These are phyloP conservation scores for Xenosphaeropsis pyriputrescens DNA, from an alignment of 2,329 filamentous ascomycete genomes.

Conservation along the genomic window DNA sequence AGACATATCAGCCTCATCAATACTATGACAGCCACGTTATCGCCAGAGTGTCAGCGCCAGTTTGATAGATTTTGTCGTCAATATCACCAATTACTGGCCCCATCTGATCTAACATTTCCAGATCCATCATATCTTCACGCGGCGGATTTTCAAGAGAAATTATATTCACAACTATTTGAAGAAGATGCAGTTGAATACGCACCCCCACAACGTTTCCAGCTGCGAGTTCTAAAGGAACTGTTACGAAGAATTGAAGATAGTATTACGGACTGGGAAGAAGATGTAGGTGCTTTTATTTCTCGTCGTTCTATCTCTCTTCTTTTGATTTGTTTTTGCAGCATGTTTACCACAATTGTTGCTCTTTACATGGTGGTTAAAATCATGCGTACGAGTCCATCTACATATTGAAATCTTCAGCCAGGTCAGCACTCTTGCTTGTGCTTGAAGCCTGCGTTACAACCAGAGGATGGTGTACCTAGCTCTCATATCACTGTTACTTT, in stretches of 20 bases:
- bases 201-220: conserved; percentile 55
- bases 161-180: conserved; percentile 55
- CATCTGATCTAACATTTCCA: conserved; percentile 44
- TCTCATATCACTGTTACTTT: no score
- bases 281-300: conserved; percentile 46
- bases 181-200: conserved; percentile 34
- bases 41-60: conserved; percentile 13
- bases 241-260: conserved; percentile 55
- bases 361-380: no score
- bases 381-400: no score
- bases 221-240: conserved; percentile 60
- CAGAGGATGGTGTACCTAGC: no score
- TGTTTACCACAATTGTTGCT: conserved; percentile 1
- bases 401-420: no score
- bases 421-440: no score
- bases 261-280: conserved; percentile 69
- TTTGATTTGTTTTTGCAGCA: conserved; percentile 4
- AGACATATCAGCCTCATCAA: no score
- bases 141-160: conserved; percentile 45
- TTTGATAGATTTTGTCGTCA: conserved; percentile 51
- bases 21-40: conserved; percentile 14
- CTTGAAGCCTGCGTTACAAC: no score
- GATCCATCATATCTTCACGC: conserved; percentile 39
- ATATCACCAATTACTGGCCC: conserved; percentile 60
- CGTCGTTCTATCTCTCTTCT: conserved; percentile 4